Percentiles rank a stretch among this genome's conserved stretches.
Conservation (phyloP, 2,329 filamentous ascomycete genomes). For the Alternaria burnsii region DNA sequence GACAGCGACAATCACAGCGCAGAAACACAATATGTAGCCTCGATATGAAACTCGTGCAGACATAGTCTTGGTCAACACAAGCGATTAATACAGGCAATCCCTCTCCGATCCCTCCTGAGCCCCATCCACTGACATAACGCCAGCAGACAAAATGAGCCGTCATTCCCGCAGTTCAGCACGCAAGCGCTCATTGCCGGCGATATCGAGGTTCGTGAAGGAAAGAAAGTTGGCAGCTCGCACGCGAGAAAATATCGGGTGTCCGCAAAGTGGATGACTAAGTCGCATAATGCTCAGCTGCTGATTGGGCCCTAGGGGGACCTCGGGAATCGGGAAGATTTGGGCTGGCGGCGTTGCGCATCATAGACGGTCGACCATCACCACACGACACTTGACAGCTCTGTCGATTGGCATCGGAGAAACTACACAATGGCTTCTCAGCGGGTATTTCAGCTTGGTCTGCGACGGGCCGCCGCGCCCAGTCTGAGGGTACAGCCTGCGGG, state of each 20-base stretch:
- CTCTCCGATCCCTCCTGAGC: slow-evolving; percentile 55
- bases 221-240: slow-evolving; percentile 18
- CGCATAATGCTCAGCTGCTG: slow-evolving; percentile 15
- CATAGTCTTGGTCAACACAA: slow-evolving; percentile 53
- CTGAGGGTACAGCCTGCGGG: slow-evolving; percentile 52
- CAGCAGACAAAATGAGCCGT: slow-evolving; percentile 46
- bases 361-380: slow-evolving; percentile 40
- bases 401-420: slow-evolving; percentile 20
- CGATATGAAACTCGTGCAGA: slow-evolving; percentile 63
- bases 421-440: slow-evolving; percentile 56
- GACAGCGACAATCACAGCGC: not conserved
- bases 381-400: slow-evolving; percentile 30
- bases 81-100: slow-evolving; percentile 63
- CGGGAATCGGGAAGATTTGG: slow-evolving; percentile 35
- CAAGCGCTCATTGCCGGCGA: slow-evolving; percentile 47
- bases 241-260: slow-evolving; percentile 47
- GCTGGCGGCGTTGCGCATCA: slow-evolving; percentile 16
- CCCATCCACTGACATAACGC: slow-evolving; percentile 52
- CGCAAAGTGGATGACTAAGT: slow-evolving; percentile 40
- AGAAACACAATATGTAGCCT: slow-evolving; percentile 53
- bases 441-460: slow-evolving; percentile 56
- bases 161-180: slow-evolving; percentile 48
- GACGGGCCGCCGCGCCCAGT: slow-evolving; percentile 52
- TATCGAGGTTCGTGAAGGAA: slow-evolving; percentile 52
- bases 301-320: slow-evolving; percentile 42